Conservation (phyloP, 1,139 yeast genomes). For the Diutina ranongensis region DNA sequence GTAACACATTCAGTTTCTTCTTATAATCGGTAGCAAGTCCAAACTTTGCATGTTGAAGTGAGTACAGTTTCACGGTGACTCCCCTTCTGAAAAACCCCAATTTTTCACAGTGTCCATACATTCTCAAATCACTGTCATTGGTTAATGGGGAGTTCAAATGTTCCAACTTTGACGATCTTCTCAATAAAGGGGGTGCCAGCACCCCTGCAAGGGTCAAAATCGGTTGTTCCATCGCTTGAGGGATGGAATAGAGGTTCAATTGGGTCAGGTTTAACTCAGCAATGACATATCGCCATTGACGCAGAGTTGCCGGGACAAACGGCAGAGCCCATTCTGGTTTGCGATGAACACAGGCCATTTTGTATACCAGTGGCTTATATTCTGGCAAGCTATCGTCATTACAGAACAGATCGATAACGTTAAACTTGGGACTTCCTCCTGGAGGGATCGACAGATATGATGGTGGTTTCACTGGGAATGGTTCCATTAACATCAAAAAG, state of each 20-base stretch:
- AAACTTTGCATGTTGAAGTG: conserved; percentile 56
- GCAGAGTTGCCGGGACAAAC: conserved; percentile 44
- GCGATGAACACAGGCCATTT: conserved; percentile 39
- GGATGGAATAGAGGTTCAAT: conserved; percentile 45
- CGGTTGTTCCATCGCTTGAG: conserved; percentile 20
- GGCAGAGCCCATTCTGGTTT: conserved; percentile 62
- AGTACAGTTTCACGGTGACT: conserved; percentile 39
- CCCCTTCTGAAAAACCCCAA: conserved; percentile 8
- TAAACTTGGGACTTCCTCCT: conserved; percentile 41
- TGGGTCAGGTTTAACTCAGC: conserved; percentile 70
- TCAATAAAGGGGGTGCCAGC: background rate
- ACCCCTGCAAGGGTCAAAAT: background rate
- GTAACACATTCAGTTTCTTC: conserved; percentile 44
- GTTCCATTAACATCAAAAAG: conserved; percentile 25
- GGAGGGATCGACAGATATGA: conserved; percentile 31
- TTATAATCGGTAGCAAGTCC: conserved; percentile 64
- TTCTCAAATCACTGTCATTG: conserved; percentile 26
- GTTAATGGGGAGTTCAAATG: conserved; percentile 17
- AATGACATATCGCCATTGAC: conserved; percentile 54
- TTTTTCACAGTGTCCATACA: conserved; percentile 22
- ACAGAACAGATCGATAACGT: conserved; percentile 19
- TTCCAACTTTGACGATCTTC: no score
- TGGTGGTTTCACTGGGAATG: conserved; percentile 41
- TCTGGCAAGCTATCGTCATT: conserved; percentile 31
- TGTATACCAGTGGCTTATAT: conserved; percentile 46